Evolutionary conservation across 192 early-diverging fungal genomes (phyloP), one percentile per base, ranked within the genome.

Genomic region (Coemansia sp.): DNA sequence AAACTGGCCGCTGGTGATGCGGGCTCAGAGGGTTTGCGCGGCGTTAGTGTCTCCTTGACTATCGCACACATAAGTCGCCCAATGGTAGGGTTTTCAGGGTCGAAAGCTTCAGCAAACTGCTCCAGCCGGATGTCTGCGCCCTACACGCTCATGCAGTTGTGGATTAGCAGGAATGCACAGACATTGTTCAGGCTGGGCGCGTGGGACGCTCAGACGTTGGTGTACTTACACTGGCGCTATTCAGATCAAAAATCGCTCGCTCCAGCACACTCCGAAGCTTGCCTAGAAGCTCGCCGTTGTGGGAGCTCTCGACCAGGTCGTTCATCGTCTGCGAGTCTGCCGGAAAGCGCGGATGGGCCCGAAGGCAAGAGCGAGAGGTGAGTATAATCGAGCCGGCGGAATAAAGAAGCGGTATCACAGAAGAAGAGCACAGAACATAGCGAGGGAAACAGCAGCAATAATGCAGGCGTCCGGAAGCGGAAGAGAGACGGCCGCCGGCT

Each of bases 1-100:
- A 66, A 10, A 64, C 70, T 73, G 24, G 58, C 56, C 1, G 70
- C 23, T 2, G 70, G 70, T 25, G 64, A 73, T 53, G 60, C 55
- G 6, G 64, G 51, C 50, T 66, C 64, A 17, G 64, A 73, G 9
- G 64, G 70, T 7, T 64, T 55, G 17, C 70, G 64, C 36, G 70
- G 70, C 28, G 56, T 56, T 23, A 73, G 26, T 48, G 70, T 66
- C 56, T 73, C 70, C 50, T 73, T 73, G 70, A 73, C 64, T 49
- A 73, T 56, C 8, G 70, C 70, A 38, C 59, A 36, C 64, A 73
- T 47, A 11, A 73, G 70, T 26, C 70, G 60, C 31, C 60, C 48
- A 60, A 73, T 56, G 5, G 64, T 73, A 56, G 59, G 70, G 64
- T 55, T 66, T 28, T 60, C 64, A 2, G 70, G 60, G 40, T 73